These are phyloP conservation scores for Psidium guajava DNA, from an alignment of 345 rosid genomes.

Conservation along the genomic window DNA sequence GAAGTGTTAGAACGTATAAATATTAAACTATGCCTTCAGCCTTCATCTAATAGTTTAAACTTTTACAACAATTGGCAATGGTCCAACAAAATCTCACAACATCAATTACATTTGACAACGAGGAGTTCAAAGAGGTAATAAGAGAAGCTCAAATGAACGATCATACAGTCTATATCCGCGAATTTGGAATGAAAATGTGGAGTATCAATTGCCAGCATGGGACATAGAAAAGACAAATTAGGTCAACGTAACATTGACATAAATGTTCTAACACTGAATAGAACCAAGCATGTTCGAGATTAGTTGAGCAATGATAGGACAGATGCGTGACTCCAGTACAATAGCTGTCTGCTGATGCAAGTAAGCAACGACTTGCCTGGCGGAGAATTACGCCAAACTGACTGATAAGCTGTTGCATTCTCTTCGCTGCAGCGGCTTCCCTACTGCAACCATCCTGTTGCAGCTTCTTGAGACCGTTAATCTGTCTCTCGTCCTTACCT, in stretches of 20 bases:
- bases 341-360: background rate
- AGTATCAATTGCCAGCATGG: background rate
- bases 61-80: no score
- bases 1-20: no score
- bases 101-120: background rate
- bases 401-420: slow-evolving; percentile 81
- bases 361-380: slow-evolving; percentile 17
- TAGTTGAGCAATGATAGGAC: background rate
- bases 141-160: background rate
- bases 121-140: background rate
- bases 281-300: background rate
- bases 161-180: background rate
- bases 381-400: slow-evolving; percentile 58
- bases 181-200: background rate
- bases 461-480: slow-evolving; percentile 36
- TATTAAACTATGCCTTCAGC: no score
- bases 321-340: background rate
- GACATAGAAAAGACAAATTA: background rate
- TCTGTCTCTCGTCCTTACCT: slow-evolving; percentile 39
- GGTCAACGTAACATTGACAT: background rate
- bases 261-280: background rate
- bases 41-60: no score
- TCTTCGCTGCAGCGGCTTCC: slow-evolving; percentile 70
- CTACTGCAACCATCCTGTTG: slow-evolving; percentile 51
- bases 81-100: no score